Conservation (phyloP, 1,139 yeast species). For the Barnettozyma hawaiiensis region DNA sequence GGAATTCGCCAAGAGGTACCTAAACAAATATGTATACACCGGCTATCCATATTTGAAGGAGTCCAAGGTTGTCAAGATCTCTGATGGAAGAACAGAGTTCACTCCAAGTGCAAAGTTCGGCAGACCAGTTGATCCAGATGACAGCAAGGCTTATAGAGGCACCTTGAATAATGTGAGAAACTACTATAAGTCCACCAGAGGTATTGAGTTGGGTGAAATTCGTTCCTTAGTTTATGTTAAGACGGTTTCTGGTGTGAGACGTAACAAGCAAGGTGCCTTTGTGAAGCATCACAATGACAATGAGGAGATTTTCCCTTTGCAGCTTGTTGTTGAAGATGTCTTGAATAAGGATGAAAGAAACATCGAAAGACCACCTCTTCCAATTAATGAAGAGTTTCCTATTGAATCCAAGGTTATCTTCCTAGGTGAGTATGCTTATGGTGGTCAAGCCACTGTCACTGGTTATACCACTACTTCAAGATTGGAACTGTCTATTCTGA, state of each 20-base stretch:
- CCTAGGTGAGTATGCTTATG: slow-evolving; percentile 84
- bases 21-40: slow-evolving; percentile 60
- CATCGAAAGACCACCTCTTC: slow-evolving; percentile 65
- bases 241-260: slow-evolving; percentile 73
- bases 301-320: slow-evolving; percentile 62
- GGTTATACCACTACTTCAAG: slow-evolving; percentile 49
- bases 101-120: slow-evolving; percentile 33
- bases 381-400: slow-evolving; percentile 82
- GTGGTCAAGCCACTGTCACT: slow-evolving; percentile 71
- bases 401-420: slow-evolving; percentile 67
- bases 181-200: slow-evolving; percentile 45
- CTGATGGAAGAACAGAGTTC: slow-evolving; percentile 44
- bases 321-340: slow-evolving; percentile 73
- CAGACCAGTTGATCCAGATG: slow-evolving; percentile 37
- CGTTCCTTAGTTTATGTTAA: slow-evolving; percentile 60
- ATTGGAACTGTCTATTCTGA: slow-evolving; percentile 49
- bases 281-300: slow-evolving; percentile 57
- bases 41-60: slow-evolving; percentile 91
- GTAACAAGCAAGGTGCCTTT: slow-evolving; percentile 69
- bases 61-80: slow-evolving; percentile 61
- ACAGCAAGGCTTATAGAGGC: slow-evolving; percentile 36
- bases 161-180: slow-evolving; percentile 32
- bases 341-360: slow-evolving; percentile 69
- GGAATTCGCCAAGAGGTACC: slow-evolving; percentile 52
- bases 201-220: slow-evolving; percentile 51